phyloP scores from a whole-genome alignment of 441 rosid genomes.

The Syzygium malaccense region DNA sequence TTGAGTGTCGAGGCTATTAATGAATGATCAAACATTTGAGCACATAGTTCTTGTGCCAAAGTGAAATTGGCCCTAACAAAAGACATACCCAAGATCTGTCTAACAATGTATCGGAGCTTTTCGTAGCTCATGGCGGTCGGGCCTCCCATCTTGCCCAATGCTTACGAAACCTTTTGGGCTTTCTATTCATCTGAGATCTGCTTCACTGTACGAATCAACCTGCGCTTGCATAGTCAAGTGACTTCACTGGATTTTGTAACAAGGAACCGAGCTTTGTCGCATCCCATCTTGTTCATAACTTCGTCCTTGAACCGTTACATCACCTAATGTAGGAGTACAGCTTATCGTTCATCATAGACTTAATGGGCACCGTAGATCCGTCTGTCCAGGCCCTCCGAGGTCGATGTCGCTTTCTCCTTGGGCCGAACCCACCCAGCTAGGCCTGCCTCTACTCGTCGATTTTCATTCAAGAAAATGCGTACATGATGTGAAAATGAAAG shows the following conservation, averaged over 20 bases:
- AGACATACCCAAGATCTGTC: not conserved
- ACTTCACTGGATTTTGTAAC: not conserved
- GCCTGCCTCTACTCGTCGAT: not conserved
- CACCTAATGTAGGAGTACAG: not conserved
- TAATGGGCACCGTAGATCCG: not conserved
- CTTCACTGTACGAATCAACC: not conserved
- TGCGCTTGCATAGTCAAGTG: not conserved
- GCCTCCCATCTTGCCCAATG: not conserved
- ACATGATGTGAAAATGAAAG: not conserved
- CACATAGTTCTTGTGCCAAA: not conserved
- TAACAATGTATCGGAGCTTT: not conserved
- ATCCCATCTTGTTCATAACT: not conserved
- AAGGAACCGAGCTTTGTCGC: not conserved
- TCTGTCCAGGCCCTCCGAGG: not conserved
- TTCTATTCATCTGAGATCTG: not conserved
- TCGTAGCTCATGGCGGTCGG: not conserved
- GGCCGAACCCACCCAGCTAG: not conserved
- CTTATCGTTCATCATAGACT: not conserved
- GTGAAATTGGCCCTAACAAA: not conserved
- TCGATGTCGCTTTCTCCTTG: not conserved
- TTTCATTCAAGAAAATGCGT: not conserved
- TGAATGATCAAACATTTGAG: not conserved
- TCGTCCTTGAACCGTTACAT: not conserved
- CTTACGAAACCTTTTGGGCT: not conserved
- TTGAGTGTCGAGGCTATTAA: not conserved